These are phyloP conservation scores for Gossypium raimondii DNA, from an alignment of 345 rosid species.

Conservation along the genomic window DNA sequence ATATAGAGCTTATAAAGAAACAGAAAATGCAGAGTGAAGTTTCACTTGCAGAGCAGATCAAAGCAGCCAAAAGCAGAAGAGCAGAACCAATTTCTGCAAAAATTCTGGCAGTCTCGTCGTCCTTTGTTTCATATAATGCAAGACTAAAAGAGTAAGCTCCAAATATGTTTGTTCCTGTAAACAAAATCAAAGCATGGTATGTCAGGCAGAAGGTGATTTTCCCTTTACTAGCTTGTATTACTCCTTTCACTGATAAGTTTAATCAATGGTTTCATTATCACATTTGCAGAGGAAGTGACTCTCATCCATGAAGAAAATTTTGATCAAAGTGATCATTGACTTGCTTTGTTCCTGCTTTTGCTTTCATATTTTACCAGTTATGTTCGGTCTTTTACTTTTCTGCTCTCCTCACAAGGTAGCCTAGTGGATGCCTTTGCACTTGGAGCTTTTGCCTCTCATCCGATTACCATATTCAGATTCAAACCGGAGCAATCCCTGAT, in stretches of 20 bases:
- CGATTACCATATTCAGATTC: background rate
- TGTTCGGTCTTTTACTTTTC: background rate
- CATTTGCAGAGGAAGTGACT: background rate
- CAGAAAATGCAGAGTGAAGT: slow-evolving; percentile 46
- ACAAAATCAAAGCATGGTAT: background rate
- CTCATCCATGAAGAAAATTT: background rate
- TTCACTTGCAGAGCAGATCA: slow-evolving; percentile 85
- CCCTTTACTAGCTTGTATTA: background rate
- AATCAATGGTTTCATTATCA: background rate
- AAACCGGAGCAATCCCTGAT: background rate
- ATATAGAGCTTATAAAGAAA: slow-evolving; percentile 47
- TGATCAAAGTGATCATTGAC: background rate
- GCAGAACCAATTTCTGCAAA: slow-evolving; percentile 22
- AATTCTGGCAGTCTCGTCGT: slow-evolving; percentile 23
- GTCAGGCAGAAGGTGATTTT: background rate
- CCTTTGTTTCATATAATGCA: slow-evolving; percentile 10
- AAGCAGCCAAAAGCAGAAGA: slow-evolving; percentile 57
- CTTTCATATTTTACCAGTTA: background rate
- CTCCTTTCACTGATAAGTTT: background rate
- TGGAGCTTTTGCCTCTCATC: background rate
- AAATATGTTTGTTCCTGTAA: background rate
- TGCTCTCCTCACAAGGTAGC: background rate
- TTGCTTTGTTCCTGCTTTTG: background rate
- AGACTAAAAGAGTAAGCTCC: slow-evolving; percentile 8
- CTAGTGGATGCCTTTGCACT: background rate